Evolutionary conservation across 2,329 filamentous ascomycete genomes (phyloP), one percentile per base, ranked within the genome.

Genomic region (Proliferodiscus dingleyae): DNA sequence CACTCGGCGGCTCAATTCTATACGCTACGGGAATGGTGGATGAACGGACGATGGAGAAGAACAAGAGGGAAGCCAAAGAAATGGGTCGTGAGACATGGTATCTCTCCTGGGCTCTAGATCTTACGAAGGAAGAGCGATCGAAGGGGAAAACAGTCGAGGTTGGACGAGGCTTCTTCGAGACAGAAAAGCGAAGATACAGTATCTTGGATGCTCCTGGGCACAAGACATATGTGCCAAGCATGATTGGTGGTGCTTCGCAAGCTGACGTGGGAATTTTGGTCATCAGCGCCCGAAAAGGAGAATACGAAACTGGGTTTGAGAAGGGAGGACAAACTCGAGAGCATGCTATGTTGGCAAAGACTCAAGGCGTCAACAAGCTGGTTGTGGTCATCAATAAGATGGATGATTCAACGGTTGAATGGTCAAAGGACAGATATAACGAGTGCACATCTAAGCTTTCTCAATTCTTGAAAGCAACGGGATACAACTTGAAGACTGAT

Each of bases 61-160:
- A 95, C 75, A 95, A 91, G 78, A 82, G 81, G 59, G 94, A 98
- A 62, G 91, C 93, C 41, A 97, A 95, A 74, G 93, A 97, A 9
- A 78, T 93, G 54, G 93, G 93, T 43, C 87, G 90, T 72, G 93
- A 97, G 72, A 95, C 91, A 3, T 98, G 93, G 93, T 98, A 97
- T 67, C 78, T 98, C 18, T 98, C 93, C 34, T 98, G 94, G 93
- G 94, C 90, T 51, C 79, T 98, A 60, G 93, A 98, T 77, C 68
- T 97, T 67, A 98, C 89, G 57, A 95, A 91, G 69, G 94, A 98
- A 68, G 93, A 98, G 67, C 81, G 94, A 63, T 75, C 87, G 42
- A 95, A 97, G 77, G 93, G 93, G 57, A 98, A 97, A 75, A 98
- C 93, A 5, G 90, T 98, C 54, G 93, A 98, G 69, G 91, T 97